Percentiles rank a stretch among this genome's conserved stretches.
Conservation (phyloP, 352 stramenopile species). For the Thraustotheca clavata region DNA sequence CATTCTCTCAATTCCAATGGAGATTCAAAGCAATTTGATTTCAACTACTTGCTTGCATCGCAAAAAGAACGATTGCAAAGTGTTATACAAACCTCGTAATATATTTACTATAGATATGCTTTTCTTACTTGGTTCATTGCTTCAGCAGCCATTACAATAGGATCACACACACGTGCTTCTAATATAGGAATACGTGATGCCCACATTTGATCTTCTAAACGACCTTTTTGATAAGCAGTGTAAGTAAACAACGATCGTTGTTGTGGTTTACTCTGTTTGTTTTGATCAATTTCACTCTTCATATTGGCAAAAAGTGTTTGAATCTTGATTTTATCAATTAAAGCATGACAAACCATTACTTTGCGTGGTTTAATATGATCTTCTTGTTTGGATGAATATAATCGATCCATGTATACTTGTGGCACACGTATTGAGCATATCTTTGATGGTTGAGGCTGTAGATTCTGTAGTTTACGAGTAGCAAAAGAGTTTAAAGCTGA, state of each 20-base stretch:
- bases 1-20: slow-evolving; percentile 27
- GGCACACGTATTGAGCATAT: no score
- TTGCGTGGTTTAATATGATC: no score
- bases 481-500: no score
- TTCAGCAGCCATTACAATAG: background rate
- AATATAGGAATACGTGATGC: background rate
- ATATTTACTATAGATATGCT: background rate
- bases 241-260: slow-evolving; percentile 9
- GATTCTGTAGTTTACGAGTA: no score
- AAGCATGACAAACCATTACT: background rate
- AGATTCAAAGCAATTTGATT: slow-evolving; percentile 13
- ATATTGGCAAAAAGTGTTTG: slow-evolving; percentile 14
- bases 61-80: background rate
- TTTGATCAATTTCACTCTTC: background rate
- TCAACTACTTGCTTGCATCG: slow-evolving; percentile 4
- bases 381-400: no score
- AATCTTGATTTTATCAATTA: slow-evolving; percentile 11
- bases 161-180: background rate
- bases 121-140: background rate
- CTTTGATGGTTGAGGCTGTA: no score
- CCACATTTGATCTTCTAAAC: slow-evolving; percentile 8
- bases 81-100: background rate
- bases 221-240: background rate
- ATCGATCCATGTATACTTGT: no score
- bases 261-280: background rate